Conservation (phyloP, 1,139 yeast species). For the Taphrina communis region DNA sequence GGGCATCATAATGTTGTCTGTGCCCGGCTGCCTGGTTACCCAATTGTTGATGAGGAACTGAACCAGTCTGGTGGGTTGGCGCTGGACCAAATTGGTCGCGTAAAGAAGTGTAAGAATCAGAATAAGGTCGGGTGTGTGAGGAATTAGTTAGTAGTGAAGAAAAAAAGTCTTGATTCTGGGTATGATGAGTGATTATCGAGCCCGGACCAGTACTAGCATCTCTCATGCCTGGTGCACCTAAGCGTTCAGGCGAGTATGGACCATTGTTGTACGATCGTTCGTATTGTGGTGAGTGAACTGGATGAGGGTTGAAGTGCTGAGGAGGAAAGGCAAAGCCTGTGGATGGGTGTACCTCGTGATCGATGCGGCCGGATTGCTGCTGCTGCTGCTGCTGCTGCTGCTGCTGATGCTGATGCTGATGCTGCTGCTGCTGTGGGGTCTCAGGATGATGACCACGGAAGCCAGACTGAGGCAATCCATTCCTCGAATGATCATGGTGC, state of each 20-base stretch:
- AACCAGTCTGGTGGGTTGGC: not conserved
- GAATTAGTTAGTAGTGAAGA: slow-evolving; percentile 18
- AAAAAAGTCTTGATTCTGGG: slow-evolving; percentile 40
- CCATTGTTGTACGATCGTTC: slow-evolving; percentile 12
- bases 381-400: not conserved
- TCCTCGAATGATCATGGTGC: not conserved
- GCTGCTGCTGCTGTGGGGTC: not conserved
- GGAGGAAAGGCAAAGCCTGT: slow-evolving; percentile 5
- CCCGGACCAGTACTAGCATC: slow-evolving; percentile 10
- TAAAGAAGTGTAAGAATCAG: not conserved
- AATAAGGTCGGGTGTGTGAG: slow-evolving; percentile 4
- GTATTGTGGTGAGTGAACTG: not conserved
- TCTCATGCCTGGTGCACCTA: slow-evolving; percentile 23
- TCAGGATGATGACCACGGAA: slow-evolving; percentile 1
- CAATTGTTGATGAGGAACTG: not conserved
- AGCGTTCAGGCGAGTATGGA: not conserved
- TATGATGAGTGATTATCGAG: slow-evolving; percentile 26
- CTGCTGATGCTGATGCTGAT: not conserved
- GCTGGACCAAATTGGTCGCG: not conserved
- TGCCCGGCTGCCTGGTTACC: not conserved
- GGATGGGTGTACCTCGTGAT: not conserved
- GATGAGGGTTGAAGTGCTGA: not conserved
- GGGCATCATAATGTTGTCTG: not conserved
- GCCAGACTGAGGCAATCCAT: slow-evolving; percentile 1
- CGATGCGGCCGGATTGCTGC: not conserved